phyloP scores from a whole-genome alignment of 2,329 filamentous ascomycete genomes.

The Xylariaceae sp. region DNA sequence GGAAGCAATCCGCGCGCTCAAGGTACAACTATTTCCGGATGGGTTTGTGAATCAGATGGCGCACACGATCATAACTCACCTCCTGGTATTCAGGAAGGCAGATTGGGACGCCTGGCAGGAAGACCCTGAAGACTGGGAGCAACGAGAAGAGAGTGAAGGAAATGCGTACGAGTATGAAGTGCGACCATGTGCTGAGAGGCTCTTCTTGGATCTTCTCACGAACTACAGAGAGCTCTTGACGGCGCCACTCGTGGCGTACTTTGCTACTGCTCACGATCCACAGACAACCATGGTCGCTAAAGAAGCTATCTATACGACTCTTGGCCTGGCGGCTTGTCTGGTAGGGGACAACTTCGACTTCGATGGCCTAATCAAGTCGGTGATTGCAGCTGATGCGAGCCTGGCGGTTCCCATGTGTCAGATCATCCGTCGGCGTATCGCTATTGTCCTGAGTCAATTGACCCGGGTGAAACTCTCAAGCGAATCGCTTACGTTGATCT shows the following conservation, averaged over 20 bases:
- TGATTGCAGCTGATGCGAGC: conserved; percentile 74
- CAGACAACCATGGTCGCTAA: conserved; percentile 70
- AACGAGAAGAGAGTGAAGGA: conserved; percentile 75
- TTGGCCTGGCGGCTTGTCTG: conserved; percentile 78
- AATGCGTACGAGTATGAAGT: conserved; percentile 91
- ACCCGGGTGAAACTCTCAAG: conserved; percentile 69
- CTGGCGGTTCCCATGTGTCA: conserved; percentile 59
- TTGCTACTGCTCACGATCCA: conserved; percentile 67
- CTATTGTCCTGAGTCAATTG: conserved; percentile 88
- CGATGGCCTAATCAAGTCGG: conserved; percentile 68
- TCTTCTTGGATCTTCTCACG: conserved; percentile 86
- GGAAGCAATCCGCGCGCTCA: conserved; percentile 63
- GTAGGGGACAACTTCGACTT: conserved; percentile 76
- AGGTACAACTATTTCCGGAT: conserved; percentile 67
- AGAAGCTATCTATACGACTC: conserved; percentile 89
- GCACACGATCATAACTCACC: conserved; percentile 76
- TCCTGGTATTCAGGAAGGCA: conserved; percentile 79
- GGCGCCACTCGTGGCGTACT: conserved; percentile 75
- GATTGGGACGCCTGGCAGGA: conserved; percentile 92
- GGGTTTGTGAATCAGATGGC: conserved; percentile 76
- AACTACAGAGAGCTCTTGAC: conserved; percentile 81
- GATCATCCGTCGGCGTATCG: conserved; percentile 78
- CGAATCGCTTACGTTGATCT: conserved; percentile 66
- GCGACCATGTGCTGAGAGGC: conserved; percentile 84
- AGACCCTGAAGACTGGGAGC: conserved; percentile 93